Evolutionary conservation across 176 grass and related monocot species (phyloP).

Genomic region (Eleusine coracana): DNA sequence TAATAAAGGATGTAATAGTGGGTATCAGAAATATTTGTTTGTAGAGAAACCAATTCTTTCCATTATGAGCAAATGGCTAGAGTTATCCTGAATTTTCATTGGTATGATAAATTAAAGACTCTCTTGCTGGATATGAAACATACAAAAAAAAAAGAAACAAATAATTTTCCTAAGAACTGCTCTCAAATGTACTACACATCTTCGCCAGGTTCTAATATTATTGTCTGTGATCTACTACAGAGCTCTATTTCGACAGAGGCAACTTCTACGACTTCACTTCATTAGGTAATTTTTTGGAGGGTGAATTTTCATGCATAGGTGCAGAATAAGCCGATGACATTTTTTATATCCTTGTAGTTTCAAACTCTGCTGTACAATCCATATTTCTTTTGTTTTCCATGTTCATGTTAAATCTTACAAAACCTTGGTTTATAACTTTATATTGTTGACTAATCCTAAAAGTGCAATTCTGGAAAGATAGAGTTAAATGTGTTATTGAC

Average conservation of each 20-base stretch:
- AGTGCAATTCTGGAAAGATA: background rate
- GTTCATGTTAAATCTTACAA: background rate
- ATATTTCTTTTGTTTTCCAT: background rate
- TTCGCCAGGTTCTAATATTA: constrained; percentile 6
- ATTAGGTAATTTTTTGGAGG: constrained; percentile 52
- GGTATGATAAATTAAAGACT: background rate
- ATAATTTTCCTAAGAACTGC: background rate
- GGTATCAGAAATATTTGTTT: background rate
- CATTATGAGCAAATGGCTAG: background rate
- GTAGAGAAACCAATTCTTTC: background rate
- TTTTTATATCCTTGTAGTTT: background rate
- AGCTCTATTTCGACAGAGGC: constrained; percentile 85
- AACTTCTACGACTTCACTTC: constrained; percentile 98
- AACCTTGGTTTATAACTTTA: background rate
- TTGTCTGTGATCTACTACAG: constrained; percentile 50
- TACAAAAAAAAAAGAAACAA: background rate
- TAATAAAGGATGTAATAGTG: background rate
- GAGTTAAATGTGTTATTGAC: background rate
- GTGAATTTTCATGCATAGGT: background rate
- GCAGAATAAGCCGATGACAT: background rate
- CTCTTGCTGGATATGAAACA: background rate
- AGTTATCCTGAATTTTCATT: constrained; percentile 12
- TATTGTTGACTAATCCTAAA: constrained; percentile 1
- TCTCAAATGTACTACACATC: background rate
- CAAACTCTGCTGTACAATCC: background rate